Conservation (phyloP, 2,329 filamentous ascomycete species). For the Colletotrichum karsti region DNA sequence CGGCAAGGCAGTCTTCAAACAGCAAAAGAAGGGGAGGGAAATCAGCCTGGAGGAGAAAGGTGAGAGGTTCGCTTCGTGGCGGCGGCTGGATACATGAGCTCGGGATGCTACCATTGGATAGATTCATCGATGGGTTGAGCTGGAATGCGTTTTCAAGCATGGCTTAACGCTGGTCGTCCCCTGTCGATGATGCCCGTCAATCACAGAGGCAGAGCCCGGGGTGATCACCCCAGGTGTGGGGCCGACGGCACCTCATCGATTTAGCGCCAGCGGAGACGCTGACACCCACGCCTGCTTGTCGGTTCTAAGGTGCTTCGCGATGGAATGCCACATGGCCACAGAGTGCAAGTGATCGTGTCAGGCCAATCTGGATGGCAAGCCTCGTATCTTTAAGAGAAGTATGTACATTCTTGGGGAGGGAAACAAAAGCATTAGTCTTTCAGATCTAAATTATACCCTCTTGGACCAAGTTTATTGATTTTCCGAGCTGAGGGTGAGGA, state of each 20-base stretch:
- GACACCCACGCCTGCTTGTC: neutral
- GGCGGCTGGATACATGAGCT: constrained; percentile 19
- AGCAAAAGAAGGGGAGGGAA: neutral
- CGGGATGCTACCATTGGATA: constrained; percentile 2
- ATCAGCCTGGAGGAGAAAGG: too few species aligned
- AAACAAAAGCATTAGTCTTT: neutral
- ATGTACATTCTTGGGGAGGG: neutral
- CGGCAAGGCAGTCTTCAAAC: neutral
- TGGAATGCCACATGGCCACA: neutral
- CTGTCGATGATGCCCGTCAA: neutral
- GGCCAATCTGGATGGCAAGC: neutral
- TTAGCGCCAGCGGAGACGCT: constrained; percentile 15
- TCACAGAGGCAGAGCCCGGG: neutral
- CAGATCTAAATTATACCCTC: neutral
- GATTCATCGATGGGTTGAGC: neutral
- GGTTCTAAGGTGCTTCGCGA: neutral
- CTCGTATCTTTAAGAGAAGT: neutral
- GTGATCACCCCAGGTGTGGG: neutral
- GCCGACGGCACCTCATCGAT: neutral
- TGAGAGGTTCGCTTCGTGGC: neutral
- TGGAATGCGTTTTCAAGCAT: neutral
- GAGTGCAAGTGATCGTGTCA: neutral
- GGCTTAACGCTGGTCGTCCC: neutral
- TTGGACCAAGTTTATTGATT: neutral
- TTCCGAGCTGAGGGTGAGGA: neutral